Percentiles rank a stretch among this genome's conserved stretches.
These are phyloP conservation scores for Tillandsia leiboldiana DNA, from an alignment of 176 grass and related monocot genomes.

Conservation along the genomic window DNA sequence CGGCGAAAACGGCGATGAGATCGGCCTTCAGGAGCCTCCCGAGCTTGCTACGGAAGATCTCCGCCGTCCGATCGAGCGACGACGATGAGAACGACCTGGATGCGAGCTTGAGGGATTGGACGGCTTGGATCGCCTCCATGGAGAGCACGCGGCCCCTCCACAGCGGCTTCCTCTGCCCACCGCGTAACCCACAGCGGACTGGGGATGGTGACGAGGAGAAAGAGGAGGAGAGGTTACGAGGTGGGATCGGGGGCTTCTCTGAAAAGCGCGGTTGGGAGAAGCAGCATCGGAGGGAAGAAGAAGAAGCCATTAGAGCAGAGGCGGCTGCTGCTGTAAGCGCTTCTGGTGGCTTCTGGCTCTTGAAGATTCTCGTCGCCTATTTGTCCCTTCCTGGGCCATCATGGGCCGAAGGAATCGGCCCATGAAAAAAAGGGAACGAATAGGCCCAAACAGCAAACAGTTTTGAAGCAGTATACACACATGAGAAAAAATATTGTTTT, in stretches of 20 bases:
- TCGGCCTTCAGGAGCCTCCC: conserved; percentile 19
- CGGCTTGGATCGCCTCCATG: conserved; percentile 21
- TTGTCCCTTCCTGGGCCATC: too few relatives aligned
- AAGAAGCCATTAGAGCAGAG: too few relatives aligned
- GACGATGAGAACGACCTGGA: not conserved
- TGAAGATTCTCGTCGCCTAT: too few relatives aligned
- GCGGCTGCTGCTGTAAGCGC: too few relatives aligned
- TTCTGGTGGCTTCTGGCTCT: too few relatives aligned
- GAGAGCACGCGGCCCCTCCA: conserved; percentile 17
- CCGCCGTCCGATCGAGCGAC: not conserved
- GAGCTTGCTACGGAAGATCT: conserved; percentile 1
- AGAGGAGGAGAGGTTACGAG: not conserved
- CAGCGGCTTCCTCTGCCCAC: conserved; percentile 16
- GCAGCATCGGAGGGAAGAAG: not conserved
- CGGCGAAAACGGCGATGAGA: conserved; percentile 5
- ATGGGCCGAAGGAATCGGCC: too few relatives aligned
- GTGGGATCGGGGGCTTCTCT: not conserved
- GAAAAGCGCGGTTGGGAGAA: not conserved
- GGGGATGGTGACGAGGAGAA: not conserved
- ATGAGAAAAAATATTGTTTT: too few relatives aligned
- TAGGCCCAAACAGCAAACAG: too few relatives aligned
- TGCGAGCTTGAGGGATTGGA: conserved; percentile 22
- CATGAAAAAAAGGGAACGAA: too few relatives aligned
- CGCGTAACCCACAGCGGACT: conserved; percentile 9
- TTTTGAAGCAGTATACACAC: too few relatives aligned